A percentile compares a stretch with the other conserved stretches of the same genome.
These are phyloP conservation scores for Dictyostelium gargantuum DNA, from an alignment of 208 protist genomes.

Conservation along the genomic window DNA sequence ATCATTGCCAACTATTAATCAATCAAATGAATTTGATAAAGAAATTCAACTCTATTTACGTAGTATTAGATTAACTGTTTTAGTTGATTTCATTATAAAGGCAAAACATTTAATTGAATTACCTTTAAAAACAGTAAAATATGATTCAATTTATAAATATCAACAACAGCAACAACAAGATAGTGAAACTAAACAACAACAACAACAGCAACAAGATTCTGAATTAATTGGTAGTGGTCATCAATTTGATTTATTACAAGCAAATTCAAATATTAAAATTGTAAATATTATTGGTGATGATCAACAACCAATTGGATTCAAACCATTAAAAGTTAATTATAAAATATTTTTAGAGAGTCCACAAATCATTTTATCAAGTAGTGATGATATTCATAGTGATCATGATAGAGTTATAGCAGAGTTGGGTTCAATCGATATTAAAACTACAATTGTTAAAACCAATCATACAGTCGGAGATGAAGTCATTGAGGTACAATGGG, in stretches of 20 bases:
- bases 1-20: background rate
- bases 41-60: slow-evolving; percentile 23
- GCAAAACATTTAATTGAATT: slow-evolving; percentile 8
- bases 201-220: background rate
- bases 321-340: slow-evolving; percentile 34
- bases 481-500: background rate
- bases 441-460: background rate
- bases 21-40: background rate
- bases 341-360: slow-evolving; percentile 39
- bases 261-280: background rate
- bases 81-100: slow-evolving; percentile 51
- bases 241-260: background rate
- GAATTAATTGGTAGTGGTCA: background rate
- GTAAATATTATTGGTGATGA: background rate
- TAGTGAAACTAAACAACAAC: background rate
- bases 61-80: slow-evolving; percentile 36
- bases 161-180: background rate
- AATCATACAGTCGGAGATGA: background rate
- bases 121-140: slow-evolving; percentile 64
- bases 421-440: slow-evolving; percentile 26
- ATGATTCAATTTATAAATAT: slow-evolving; percentile 48
- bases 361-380: slow-evolving; percentile 34
- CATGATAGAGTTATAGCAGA: slow-evolving; percentile 43
- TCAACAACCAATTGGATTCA: background rate
- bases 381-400: slow-evolving; percentile 16